phyloP scores from a whole-genome alignment of 331 rosid species.

The Quercus tomentella region DNA sequence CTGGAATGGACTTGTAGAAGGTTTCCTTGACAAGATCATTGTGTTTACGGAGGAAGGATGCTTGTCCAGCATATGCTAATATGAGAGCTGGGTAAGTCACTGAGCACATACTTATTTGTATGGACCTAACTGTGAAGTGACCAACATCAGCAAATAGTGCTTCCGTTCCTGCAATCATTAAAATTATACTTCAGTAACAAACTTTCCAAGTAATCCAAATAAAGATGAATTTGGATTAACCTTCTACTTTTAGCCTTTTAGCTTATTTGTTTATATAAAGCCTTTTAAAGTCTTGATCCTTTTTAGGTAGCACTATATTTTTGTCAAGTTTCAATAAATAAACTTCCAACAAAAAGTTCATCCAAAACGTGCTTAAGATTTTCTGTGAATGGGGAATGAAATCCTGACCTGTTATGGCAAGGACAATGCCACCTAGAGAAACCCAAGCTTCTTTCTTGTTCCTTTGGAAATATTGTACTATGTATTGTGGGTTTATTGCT shows the following conservation, averaged over 20 bases:
- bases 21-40: slow-evolving; percentile 28
- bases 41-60: slow-evolving; percentile 62
- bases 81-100: no score
- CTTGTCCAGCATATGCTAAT: slow-evolving; percentile 51
- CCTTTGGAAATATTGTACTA: slow-evolving; percentile 53
- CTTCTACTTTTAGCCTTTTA: no score
- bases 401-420: slow-evolving; percentile 39
- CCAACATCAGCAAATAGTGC: slow-evolving; percentile 85
- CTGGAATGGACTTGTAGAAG: slow-evolving; percentile 65
- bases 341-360: no score
- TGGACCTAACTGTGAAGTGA: slow-evolving; percentile 62
- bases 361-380: no score
- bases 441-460: slow-evolving; percentile 72
- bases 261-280: no score
- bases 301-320: no score
- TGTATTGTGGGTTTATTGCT: slow-evolving; percentile 60
- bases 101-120: no score
- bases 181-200: background rate
- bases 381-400: background rate
- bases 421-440: slow-evolving; percentile 75
- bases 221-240: no score
- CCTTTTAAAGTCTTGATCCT: no score
- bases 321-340: no score
- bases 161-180: slow-evolving; percentile 46
- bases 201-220: background rate